Evolutionary conservation across 306 rosid species (phyloP), one percentile per base, ranked within the genome.

Genomic region (Albizia julibrissin): DNA sequence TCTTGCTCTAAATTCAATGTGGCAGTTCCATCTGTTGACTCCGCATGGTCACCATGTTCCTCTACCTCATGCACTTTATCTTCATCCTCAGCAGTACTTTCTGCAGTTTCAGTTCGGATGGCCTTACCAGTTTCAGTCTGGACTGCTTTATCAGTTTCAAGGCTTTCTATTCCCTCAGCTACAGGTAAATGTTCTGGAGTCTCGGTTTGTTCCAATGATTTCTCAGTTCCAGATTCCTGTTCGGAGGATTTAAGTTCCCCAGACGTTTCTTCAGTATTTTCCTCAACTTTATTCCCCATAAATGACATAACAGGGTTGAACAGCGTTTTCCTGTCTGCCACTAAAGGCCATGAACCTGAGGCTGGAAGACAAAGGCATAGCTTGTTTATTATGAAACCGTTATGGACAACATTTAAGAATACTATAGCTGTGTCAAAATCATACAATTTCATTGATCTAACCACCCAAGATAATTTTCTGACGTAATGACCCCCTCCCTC

Each of bases 291-390:
- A 39, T 85, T 87, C 75, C 93, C 95, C 87, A 89, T 85, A 67
- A 91, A 86, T 29, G 95, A 82, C 87, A 88, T 91, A 59, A 89
- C 92, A 69, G 91, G 94, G 85, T 88, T 87, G 39, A 86, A 88
- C 24, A 90, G 81, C 2, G 85, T 13, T 69, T 83, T 89, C 84
- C 88, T 82, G 44, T 91, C 93, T 4, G 87, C 74, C 49, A 90
- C 77, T 27, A 89, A 82, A 71, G 89, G 77, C 93, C 92, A 87
- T 72, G 89, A 72, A 80, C 91, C 90, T 79, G 93, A 79, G 73
- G 83, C 92, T 89, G 83, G 83, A 81, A 81, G 42, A 69, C 64
- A 81, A 85, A 50, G 61, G 69, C 79, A 54, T 34, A 75, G 79
- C 50, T 75, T 47, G 16, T 21, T 87, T 82, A 90, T 47, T 15